Conservation (phyloP, 768 basidiomycete genomes). For the Crassisporium funariophilum region DNA sequence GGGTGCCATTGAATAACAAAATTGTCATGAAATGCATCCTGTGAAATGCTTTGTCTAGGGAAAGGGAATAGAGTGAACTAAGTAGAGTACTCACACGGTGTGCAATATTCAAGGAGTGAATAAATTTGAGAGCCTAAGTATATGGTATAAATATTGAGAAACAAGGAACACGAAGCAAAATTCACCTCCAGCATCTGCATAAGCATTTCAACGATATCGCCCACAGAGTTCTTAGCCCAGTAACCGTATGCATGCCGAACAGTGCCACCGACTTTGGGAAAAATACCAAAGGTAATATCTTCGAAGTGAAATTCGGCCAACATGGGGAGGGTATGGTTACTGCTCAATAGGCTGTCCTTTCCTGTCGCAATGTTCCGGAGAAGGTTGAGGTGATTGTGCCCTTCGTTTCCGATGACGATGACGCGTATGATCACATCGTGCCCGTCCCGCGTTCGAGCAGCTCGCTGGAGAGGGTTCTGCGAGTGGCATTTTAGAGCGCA, state of each 20-base stretch:
- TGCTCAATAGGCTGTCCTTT: conserved; percentile 5
- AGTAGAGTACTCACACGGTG: conserved; percentile 24
- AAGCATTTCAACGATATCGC: conserved; percentile 32
- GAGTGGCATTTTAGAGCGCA: neutral
- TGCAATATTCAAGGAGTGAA: conserved; percentile 23
- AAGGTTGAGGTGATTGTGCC: conserved; percentile 23
- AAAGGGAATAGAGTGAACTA: neutral
- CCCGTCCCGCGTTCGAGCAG: conserved; percentile 17
- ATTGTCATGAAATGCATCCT: conserved; percentile 34
- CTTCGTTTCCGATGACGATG: conserved; percentile 15
- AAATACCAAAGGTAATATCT: conserved; percentile 29
- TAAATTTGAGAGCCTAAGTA: conserved; percentile 21
- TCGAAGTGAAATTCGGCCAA: conserved; percentile 25
- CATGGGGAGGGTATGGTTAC: too few relatives aligned
- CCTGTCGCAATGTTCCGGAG: conserved; percentile 22
- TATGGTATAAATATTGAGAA: neutral
- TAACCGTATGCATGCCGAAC: conserved; percentile 9
- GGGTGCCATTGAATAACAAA: conserved; percentile 34
- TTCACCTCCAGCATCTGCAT: conserved; percentile 31
- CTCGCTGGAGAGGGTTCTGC: conserved; percentile 6
- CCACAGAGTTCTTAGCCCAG: conserved; percentile 31
- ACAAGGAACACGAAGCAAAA: neutral
- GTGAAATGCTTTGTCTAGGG: too few relatives aligned
- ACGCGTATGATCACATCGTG: too few relatives aligned
- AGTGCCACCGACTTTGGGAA: conserved; percentile 21